A percentile compares a stretch with the other conserved stretches of the same genome.
phyloP scores from a whole-genome alignment of 768 basidiomycete species.

The Thelephora ganbajun region DNA sequence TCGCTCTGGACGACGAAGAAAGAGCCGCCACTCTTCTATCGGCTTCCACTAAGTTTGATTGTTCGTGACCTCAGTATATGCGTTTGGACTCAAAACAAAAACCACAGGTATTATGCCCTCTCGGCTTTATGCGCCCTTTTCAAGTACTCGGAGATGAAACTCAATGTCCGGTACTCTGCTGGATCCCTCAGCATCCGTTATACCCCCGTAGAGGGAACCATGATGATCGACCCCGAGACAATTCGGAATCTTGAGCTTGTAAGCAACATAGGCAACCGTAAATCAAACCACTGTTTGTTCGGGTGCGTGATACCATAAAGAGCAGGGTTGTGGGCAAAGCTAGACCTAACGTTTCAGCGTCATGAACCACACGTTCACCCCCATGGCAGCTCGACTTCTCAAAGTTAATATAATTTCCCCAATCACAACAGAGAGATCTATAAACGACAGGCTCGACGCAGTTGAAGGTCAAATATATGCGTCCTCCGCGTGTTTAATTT shows the following conservation, averaged over 20 bases:
- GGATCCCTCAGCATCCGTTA: conserved; percentile 65
- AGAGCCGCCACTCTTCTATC: conserved; percentile 69
- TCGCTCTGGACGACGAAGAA: conserved; percentile 72
- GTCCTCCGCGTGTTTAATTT: background rate
- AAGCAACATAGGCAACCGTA: conserved; percentile 53
- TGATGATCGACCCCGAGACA: conserved; percentile 89
- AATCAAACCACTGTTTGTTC: conserved; percentile 63
- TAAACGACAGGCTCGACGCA: conserved; percentile 75
- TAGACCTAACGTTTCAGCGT: conserved; percentile 24
- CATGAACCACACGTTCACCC: conserved; percentile 73
- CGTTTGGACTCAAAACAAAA: background rate
- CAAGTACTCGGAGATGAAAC: conserved; percentile 60
- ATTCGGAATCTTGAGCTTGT: conserved; percentile 84
- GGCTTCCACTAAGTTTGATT: conserved; percentile 61
- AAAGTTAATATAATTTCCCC: conserved; percentile 75
- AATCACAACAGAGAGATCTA: conserved; percentile 52
- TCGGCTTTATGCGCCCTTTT: conserved; percentile 80
- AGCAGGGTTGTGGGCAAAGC: background rate
- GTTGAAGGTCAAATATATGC: conserved; percentile 49
- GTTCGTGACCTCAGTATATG: conserved; percentile 7
- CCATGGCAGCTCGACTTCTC: conserved; percentile 78
- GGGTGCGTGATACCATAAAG: conserved; percentile 30
- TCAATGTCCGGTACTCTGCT: conserved; percentile 58
- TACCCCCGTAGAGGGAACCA: conserved; percentile 74
- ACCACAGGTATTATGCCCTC: conserved; percentile 70